Evolutionary conservation across 2,329 filamentous ascomycete species (phyloP), one percentile per base, ranked within the genome.

Genomic region (Fusarium sarcochroum): DNA sequence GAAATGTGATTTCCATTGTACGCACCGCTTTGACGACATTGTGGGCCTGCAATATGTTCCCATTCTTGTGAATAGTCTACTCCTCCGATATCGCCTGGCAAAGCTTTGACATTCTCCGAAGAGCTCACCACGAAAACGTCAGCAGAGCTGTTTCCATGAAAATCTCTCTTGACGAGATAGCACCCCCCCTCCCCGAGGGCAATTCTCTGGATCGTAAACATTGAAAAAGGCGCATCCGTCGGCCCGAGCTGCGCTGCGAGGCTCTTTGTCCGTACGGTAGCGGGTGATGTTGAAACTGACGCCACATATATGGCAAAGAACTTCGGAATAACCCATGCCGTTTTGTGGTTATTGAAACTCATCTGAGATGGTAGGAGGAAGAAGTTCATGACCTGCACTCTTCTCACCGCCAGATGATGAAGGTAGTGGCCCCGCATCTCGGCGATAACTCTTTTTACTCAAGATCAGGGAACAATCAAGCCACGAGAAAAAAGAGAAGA

Each of bases 201-300:
- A 41, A 8, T 17, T 4, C 7, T 35, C 27, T 11, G 27, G 45
- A 40, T 27, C 32, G n/a, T 17, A 20, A 23, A 10, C 20, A 6
- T 9, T 13, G 6, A 30, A 4, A 35, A 18, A 7, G 6, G 10
- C 10, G 15, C 23, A 9, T 2, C 30, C 34, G 6, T 50, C 18
- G 5, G 47, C 46, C 70, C 68, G 71, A 10, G 61, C 69, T 10
- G 68, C 66, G 47, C 53, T 57, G 7, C 56, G 50, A 20, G 70
- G 69, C 21, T 77, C 75, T 3, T 49, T 54, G 2, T 40, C 41
- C 6, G 65, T 70, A 4, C 74, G 69, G 20, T 61, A 55, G 7
- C 75, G 74, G 15, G 60, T 65, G 27, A 77, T 72, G 41, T 73
- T 75, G 59, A 74, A 76, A n/a, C 71, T 73, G n/a, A 77, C 73